Evolutionary conservation across 1,139 yeast species (phyloP), one percentile per base, ranked within the genome.

Genomic region (Meyerozyma guilliermondii): DNA sequence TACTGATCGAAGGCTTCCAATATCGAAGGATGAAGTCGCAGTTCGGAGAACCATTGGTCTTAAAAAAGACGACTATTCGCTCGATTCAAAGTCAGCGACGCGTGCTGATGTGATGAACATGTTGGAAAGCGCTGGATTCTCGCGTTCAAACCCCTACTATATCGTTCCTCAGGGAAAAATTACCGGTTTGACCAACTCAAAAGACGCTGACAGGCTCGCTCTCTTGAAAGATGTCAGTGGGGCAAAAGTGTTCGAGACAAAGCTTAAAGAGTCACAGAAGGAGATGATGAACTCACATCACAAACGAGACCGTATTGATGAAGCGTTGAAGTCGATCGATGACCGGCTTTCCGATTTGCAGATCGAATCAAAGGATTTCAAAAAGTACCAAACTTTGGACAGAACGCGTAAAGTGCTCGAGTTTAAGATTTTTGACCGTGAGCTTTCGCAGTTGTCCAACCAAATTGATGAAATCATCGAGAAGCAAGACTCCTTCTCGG

Each of bases 121-220:
- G 49, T 70, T 94, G 35, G 98, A 92, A 60, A 83, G 88, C 55
- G 96, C 96, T 0, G 98, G 98, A 0, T 89, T 92, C 56, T 86
- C 96, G 1, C 75, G 87, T 46, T 82, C 91, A 3, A 91, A 89
- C 50, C 97, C 98, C 0, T 92, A 91, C 62, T 92, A 92, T 61
- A 91, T 92, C 53, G 98, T 92, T 3, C 98, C 98, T 0, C 99
- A 92, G 62, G 99, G 99, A 13, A 75, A 87, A 53, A 87, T 89
- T 53, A 82, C 91, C 0, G 75, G 85, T 1, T 71, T 92, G 46
- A 92, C 98, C 0, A 89, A 89, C 58, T 92, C 97, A 1, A 85
- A 86, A 52, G 96, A 89, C 59, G 59, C 77, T 3, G 97, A 91
- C 56, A 74, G 98, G 46, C 69, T 92, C 45, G 74, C 80, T 27